Evolutionary conservation across 805 yeast species (phyloP).

Genomic region (Maudiozyma barnettii): DNA sequence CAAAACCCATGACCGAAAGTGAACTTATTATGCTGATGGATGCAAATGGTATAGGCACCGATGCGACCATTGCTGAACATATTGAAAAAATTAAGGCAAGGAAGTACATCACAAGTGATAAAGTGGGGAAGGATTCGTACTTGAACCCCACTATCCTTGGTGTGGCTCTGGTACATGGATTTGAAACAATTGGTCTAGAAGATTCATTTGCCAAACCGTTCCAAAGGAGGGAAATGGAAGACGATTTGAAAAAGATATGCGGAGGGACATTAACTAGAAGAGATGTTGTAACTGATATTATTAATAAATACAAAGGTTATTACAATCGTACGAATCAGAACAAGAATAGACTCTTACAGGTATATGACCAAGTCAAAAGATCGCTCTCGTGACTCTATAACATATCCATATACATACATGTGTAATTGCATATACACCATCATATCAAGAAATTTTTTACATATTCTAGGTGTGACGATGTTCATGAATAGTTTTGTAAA

Average conservation of each 20-base stretch:
- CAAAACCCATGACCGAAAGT: slow-evolving; percentile 78
- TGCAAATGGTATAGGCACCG: slow-evolving; percentile 95
- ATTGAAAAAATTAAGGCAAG: slow-evolving; percentile 68
- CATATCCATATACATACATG: too few relatives aligned
- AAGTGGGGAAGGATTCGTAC: slow-evolving; percentile 31
- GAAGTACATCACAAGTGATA: slow-evolving; percentile 50
- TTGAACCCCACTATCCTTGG: slow-evolving; percentile 79
- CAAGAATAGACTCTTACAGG: slow-evolving; percentile 23
- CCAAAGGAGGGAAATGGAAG: slow-evolving; percentile 67
- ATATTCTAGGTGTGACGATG: not conserved
- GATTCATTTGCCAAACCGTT: slow-evolving; percentile 87
- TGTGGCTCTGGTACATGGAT: slow-evolving; percentile 78
- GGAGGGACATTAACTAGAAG: slow-evolving; percentile 47
- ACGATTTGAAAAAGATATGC: slow-evolving; percentile 54
- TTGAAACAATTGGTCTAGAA: slow-evolving; percentile 61
- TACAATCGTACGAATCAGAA: slow-evolving; percentile 21
- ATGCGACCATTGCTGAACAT: slow-evolving; percentile 98
- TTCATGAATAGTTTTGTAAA: too few relatives aligned
- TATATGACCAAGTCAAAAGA: slow-evolving; percentile 17
- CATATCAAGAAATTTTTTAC: not conserved
- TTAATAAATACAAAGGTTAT: slow-evolving; percentile 49
- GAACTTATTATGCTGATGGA: slow-evolving; percentile 93
- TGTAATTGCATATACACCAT: too few relatives aligned
- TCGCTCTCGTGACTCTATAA: not conserved
- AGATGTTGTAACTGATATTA: slow-evolving; percentile 46